Conservation (phyloP, 176 grass and related monocot genomes). For the Lolium perenne region DNA sequence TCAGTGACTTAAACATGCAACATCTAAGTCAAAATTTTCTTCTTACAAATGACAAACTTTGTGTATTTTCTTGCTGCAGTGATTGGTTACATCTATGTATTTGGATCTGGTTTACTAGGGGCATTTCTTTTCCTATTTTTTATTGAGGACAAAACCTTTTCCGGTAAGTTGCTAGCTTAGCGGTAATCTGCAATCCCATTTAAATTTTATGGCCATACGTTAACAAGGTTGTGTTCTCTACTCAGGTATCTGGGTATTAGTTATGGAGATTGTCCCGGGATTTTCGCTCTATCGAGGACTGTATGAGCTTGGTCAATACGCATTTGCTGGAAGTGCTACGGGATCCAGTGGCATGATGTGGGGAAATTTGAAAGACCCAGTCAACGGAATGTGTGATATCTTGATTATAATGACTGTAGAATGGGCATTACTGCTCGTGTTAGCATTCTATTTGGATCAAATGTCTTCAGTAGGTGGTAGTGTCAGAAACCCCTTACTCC, state of each 20-base stretch:
- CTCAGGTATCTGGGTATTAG: conserved; percentile 53
- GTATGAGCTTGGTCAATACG: conserved; percentile 74
- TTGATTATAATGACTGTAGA: conserved; percentile 69
- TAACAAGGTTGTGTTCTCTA: conserved; percentile 35
- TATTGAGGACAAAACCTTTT: conserved; percentile 57
- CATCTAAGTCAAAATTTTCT: conserved; percentile 4
- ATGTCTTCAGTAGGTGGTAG: conserved; percentile 24
- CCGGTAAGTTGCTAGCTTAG: conserved; percentile 58
- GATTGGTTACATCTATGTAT: conserved; percentile 73
- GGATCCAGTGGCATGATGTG: conserved; percentile 56
- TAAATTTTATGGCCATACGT: conserved; percentile 15
- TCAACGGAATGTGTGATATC: conserved; percentile 66
- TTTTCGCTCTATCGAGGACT: conserved; percentile 77
- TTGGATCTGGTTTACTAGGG: conserved; percentile 79
- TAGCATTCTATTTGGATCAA: conserved; percentile 64
- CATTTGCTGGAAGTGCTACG: conserved; percentile 51
- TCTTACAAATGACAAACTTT: conserved; percentile 23
- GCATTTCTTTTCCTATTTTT: conserved; percentile 68
- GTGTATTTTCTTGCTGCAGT: conserved; percentile 32
- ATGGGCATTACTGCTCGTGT: conserved; percentile 58
- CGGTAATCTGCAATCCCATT: conserved; percentile 23
- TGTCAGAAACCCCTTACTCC: conserved; percentile 40
- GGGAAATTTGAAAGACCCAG: conserved; percentile 55
- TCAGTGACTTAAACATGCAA: conserved; percentile 43
- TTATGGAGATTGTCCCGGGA: conserved; percentile 72